Evolutionary conservation across 768 basidiomycete genomes (phyloP).

Genomic region (Termitomyces sp.): DNA sequence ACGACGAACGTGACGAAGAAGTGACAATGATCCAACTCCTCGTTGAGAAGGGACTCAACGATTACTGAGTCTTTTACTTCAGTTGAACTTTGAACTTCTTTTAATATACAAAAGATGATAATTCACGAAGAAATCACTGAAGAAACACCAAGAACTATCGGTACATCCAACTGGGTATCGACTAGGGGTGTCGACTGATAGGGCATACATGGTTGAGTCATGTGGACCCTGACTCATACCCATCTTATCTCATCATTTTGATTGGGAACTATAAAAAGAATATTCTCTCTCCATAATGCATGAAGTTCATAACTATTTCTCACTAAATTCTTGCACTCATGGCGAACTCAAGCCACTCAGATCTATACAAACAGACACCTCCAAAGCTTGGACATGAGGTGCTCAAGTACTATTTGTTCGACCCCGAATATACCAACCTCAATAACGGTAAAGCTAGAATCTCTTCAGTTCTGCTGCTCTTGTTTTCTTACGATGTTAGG

Average conservation of each 20-base stretch:
- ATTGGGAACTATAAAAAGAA: neutral
- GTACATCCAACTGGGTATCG: no score
- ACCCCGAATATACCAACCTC: slow-evolving; percentile 55
- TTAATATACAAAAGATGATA: no score
- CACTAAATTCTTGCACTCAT: neutral
- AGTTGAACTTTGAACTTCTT: no score
- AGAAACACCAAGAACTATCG: no score
- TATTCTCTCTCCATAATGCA: neutral
- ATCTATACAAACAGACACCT: slow-evolving; percentile 21
- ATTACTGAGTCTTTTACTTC: no score
- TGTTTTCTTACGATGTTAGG: slow-evolving; percentile 28
- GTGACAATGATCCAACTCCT: no score
- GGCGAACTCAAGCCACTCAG: neutral
- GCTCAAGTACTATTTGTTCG: slow-evolving; percentile 49
- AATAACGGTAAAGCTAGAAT: slow-evolving; percentile 46
- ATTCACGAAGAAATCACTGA: no score
- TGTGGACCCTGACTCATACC: neutral
- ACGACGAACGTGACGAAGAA: no score
- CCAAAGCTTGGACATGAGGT: slow-evolving; percentile 50
- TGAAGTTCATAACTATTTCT: neutral
- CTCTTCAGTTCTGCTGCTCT: slow-evolving; percentile 20
- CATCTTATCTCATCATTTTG: neutral
- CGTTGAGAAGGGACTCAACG: no score
- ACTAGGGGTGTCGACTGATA: no score
- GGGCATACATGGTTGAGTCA: neutral